Evolutionary conservation across 2,329 filamentous ascomycete species (phyloP), one percentile per base, ranked within the genome.

Genomic region (Aspergillus udagawae): DNA sequence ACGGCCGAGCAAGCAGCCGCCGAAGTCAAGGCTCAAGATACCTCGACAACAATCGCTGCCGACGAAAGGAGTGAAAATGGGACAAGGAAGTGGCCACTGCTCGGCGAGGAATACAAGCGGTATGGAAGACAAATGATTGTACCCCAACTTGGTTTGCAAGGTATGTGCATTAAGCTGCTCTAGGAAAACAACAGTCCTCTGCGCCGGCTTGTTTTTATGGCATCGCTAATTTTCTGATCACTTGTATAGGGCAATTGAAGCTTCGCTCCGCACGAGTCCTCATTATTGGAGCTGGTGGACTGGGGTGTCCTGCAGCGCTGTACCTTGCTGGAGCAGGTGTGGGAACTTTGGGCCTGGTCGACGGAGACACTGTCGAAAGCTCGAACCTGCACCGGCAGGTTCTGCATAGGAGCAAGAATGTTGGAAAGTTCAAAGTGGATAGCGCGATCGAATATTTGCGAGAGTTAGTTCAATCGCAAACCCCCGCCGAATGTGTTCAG

Each of bases 301-400:
- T 99, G 12, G 94, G 94, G 10, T 97, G 91, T 70, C 94, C 94
- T 10, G 92, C 94, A 12, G 90, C 92, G 0, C 84, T 90, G n/a
- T 99, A 99, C 70, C 84, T 99, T 1, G 91, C 92, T 9, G 93
- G 91, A 23, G 90, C 94, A 1, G 94, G 94, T 0, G 83, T 97
- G 1, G 92, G 92, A 8, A 89, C 82, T 0, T 75, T 99, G 20
- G 92, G 93, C 0, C 78, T 99, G 7, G 84, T 94, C 25, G 94
- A 99, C 70, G 92, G 89, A 3, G 94, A 99, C 74, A 80, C 80
- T 0, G 93, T 99, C 29, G 94, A 97, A 70, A 77, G 82, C 17
- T 96, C 92, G 28, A 99, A 99, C 70, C 80, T 99, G 14, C 94
- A 97, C 77, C 87, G 94, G 0, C 94, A 99, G 75, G 86, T 97